These are phyloP conservation scores for Scleromitrula shiraiana DNA, from an alignment of 2,329 filamentous ascomycete species.

Conservation along the genomic window DNA sequence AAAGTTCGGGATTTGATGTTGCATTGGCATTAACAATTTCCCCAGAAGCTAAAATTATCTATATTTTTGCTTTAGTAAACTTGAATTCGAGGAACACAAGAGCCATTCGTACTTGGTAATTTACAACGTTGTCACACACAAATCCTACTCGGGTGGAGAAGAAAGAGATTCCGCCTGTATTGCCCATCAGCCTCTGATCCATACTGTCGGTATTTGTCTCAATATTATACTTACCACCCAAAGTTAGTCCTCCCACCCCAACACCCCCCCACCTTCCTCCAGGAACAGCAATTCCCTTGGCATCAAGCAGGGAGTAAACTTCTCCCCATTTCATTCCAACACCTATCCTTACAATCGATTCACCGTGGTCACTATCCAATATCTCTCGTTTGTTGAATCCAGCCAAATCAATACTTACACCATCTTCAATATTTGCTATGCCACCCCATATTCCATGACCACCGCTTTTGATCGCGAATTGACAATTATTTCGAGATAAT, in stretches of 20 bases:
- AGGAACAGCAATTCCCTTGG: constrained; percentile 26
- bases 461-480: constrained; percentile 47
- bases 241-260: constrained; percentile 10
- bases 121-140: constrained; percentile 38
- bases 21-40: background rate
- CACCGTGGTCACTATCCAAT: constrained; percentile 14
- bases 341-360: constrained; percentile 28
- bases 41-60: constrained; percentile 5
- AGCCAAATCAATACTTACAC: constrained; percentile 35
- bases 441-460: constrained; percentile 48
- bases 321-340: constrained; percentile 32
- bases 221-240: constrained; percentile 4
- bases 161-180: constrained; percentile 11
- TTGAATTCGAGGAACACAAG: constrained; percentile 13
- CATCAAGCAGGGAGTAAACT: constrained; percentile 32
- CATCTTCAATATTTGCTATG: constrained; percentile 40
- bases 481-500: background rate
- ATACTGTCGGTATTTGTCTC: no score
- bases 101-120: constrained; percentile 30
- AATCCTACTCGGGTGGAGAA: constrained; percentile 34
- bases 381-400: constrained; percentile 9
- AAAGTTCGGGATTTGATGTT: background rate
- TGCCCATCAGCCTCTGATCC: no score
- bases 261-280: constrained; percentile 30
- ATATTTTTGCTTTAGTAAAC: constrained; percentile 1